A percentile compares a stretch with the other conserved stretches of the same genome.
Evolutionary conservation across 2,329 filamentous ascomycete genomes (phyloP).

Genomic region (Aspergillus sp.): DNA sequence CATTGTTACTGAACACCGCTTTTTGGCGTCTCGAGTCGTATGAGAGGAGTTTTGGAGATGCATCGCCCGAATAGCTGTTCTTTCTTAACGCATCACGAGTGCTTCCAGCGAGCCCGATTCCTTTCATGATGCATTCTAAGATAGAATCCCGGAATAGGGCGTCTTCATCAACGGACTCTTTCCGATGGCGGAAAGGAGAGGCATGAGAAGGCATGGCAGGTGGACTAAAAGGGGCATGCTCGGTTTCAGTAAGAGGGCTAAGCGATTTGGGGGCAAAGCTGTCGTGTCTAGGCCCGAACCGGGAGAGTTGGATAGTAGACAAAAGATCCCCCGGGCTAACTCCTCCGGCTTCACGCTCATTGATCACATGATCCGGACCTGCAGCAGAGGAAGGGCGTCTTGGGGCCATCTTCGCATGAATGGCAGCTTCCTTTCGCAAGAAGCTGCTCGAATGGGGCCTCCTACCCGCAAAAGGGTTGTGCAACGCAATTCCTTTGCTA

Average conservation of each 20-base stretch:
- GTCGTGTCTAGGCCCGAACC: slow-evolving; percentile 52
- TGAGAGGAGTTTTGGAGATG: slow-evolving; percentile 77
- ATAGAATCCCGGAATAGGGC: slow-evolving; percentile 84
- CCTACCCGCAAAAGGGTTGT: slow-evolving; percentile 67
- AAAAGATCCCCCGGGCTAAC: slow-evolving; percentile 74
- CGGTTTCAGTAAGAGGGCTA: slow-evolving; percentile 42
- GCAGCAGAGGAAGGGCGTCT: slow-evolving; percentile 16
- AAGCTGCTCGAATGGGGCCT: slow-evolving; percentile 68
- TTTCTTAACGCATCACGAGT: slow-evolving; percentile 62
- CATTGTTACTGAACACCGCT: slow-evolving; percentile 69
- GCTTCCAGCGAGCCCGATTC: slow-evolving; percentile 70
- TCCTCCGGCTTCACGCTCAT: slow-evolving; percentile 35
- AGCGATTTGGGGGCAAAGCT: slow-evolving; percentile 25
- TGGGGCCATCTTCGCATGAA: slow-evolving; percentile 60
- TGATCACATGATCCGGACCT: slow-evolving; percentile 15
- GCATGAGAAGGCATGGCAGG: slow-evolving; percentile 19
- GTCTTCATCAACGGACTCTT: slow-evolving; percentile 84
- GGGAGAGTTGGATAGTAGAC: slow-evolving; percentile 68
- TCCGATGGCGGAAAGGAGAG: slow-evolving; percentile 52
- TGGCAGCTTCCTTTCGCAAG: slow-evolving; percentile 71
- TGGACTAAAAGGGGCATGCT: slow-evolving; percentile 32
- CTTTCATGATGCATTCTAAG: slow-evolving; percentile 91
- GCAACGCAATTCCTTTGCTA: slow-evolving; percentile 88
- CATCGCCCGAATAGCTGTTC: slow-evolving; percentile 65
- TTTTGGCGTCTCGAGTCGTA: slow-evolving; percentile 79